phyloP scores from a whole-genome alignment of 257 asterid genomes.

The Solanum tacnaense region DNA sequence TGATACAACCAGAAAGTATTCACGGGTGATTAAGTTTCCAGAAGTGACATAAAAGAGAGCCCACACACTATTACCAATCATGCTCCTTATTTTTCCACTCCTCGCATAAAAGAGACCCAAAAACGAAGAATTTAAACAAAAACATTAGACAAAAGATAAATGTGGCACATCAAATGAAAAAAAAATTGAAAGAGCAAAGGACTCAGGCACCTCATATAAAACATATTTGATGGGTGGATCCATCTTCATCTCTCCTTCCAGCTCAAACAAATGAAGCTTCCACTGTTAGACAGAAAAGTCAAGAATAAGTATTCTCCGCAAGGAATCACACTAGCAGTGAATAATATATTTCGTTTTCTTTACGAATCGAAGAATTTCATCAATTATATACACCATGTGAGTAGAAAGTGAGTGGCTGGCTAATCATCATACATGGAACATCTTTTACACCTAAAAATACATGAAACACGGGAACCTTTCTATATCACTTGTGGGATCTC shows the following conservation, averaged over 20 bases:
- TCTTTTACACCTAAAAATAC: not conserved
- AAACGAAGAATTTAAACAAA: not conserved
- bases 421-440: not conserved
- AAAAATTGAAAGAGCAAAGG: not conserved
- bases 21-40: not conserved
- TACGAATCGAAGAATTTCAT: not conserved
- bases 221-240: slow-evolving; percentile 15
- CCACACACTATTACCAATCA: not conserved
- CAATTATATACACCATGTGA: not conserved
- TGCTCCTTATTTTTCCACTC: not conserved
- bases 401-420: not conserved
- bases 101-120: not conserved
- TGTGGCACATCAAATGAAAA: not conserved
- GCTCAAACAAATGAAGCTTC: slow-evolving; percentile 27
- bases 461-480: not conserved
- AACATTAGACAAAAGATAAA: not conserved
- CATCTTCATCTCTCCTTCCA: slow-evolving; percentile 16
- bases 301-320: not conserved
- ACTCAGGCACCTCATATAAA: slow-evolving; percentile 10
- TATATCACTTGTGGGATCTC: not conserved
- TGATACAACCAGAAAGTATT: not conserved
- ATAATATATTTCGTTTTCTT: not conserved
- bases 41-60: not conserved
- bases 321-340: not conserved
- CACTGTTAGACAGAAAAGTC: slow-evolving; percentile 1